These are phyloP conservation scores for Lathyrus aphaca DNA, from an alignment of 306 rosid genomes.

Conservation along the genomic window DNA sequence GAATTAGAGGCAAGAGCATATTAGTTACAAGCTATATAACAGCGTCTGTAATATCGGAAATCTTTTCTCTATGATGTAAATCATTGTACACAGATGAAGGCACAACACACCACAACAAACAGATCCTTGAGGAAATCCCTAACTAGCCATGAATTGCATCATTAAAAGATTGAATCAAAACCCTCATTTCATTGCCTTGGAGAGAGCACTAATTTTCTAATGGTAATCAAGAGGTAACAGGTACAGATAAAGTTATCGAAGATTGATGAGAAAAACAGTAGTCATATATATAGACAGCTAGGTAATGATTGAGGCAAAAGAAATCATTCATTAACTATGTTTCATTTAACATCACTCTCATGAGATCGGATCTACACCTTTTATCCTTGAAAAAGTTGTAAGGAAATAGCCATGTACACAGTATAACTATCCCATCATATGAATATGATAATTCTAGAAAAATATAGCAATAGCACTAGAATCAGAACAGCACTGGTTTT, in stretches of 20 bases:
- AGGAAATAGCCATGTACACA: constrained; percentile 10
- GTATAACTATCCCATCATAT: constrained; percentile 2
- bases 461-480: constrained; percentile 23
- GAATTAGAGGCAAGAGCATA: not conserved
- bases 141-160: constrained; percentile 15
- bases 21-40: constrained; percentile 1
- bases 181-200: not conserved
- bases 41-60: constrained; percentile 6
- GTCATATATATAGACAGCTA: not conserved
- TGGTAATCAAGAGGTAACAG: constrained; percentile 32
- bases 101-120: constrained; percentile 19
- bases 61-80: constrained; percentile 2
- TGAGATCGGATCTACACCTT: constrained; percentile 3
- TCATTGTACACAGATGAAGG: constrained; percentile 23
- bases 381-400: constrained; percentile 23
- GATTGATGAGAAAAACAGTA: constrained; percentile 10
- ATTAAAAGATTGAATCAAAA: constrained; percentile 24
- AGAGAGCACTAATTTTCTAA: constrained; percentile 23
- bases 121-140: constrained; percentile 5
- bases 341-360: constrained; percentile 6
- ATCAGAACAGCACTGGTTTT: not conserved
- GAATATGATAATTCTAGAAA: constrained; percentile 22
- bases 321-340: constrained; percentile 8
- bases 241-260: constrained; percentile 25
- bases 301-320: constrained; percentile 15